Evolutionary conservation across 305 asterid genomes (phyloP).

Genomic region (Solanum aculeatissimum): DNA sequence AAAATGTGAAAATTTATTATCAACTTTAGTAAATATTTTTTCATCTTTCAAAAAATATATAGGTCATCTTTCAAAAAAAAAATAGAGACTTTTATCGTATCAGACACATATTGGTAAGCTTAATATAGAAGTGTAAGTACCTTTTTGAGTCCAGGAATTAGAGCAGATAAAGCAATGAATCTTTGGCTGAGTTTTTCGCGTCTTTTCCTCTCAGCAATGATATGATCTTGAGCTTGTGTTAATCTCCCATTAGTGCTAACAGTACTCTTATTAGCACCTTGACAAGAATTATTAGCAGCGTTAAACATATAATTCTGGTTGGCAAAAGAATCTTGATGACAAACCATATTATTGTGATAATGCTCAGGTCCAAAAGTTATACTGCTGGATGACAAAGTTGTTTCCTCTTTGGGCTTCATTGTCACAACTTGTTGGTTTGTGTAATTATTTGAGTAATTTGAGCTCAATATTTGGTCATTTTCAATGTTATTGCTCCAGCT

Average conservation of each 20-base stretch:
- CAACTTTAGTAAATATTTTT: background rate
- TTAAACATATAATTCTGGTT: background rate
- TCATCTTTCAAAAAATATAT: background rate
- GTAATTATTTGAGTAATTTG: slow-evolving; percentile 1
- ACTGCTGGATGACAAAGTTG: slow-evolving; percentile 15
- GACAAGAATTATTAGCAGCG: background rate
- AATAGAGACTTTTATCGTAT: background rate
- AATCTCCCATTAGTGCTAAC: background rate
- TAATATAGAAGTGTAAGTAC: slow-evolving; percentile 10
- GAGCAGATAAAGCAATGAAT: slow-evolving; percentile 70
- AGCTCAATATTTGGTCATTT: slow-evolving; percentile 3
- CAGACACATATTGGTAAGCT: background rate
- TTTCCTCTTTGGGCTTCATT: slow-evolving; percentile 39
- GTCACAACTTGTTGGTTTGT: slow-evolving; percentile 12
- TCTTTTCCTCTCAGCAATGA: slow-evolving; percentile 77
- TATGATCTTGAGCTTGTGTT: slow-evolving; percentile 61
- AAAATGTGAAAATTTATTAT: background rate
- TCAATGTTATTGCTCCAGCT: slow-evolving; percentile 14
- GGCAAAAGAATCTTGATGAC: slow-evolving; percentile 8
- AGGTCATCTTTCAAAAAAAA: background rate
- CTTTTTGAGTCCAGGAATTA: slow-evolving; percentile 86
- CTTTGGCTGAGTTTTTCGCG: slow-evolving; percentile 81
- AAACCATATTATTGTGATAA: background rate
- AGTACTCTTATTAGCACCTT: background rate
- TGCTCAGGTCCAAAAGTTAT: slow-evolving; percentile 15